Conservation (phyloP, 2,329 filamentous ascomycete species). For the Knufia fluminis region DNA sequence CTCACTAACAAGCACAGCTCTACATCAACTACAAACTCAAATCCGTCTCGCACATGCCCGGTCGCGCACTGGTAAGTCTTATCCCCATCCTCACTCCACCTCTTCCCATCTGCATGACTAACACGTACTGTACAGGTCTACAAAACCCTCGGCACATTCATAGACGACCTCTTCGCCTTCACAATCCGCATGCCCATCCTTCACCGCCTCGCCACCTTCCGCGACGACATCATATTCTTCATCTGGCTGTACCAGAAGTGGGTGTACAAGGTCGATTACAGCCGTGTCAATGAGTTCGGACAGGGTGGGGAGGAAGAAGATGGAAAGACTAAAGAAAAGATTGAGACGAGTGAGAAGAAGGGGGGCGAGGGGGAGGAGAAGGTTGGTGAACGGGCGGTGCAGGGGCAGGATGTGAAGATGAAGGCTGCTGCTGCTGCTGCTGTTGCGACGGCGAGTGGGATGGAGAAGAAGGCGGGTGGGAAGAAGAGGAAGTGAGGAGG, state of each 20-base stretch:
- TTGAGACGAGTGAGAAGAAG: slow-evolving; percentile 92
- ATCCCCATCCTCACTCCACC: slow-evolving; percentile 76
- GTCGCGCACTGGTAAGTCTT: slow-evolving; percentile 93
- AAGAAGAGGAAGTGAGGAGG: slow-evolving; percentile 19
- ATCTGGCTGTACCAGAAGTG: slow-evolving; percentile 92
- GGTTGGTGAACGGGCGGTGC: slow-evolving; percentile 13
- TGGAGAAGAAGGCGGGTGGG: slow-evolving; percentile 15
- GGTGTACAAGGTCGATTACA: slow-evolving; percentile 86
- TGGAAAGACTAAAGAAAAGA: slow-evolving; percentile 32
- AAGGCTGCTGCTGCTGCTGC: slow-evolving; percentile 15
- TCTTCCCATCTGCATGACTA: slow-evolving; percentile 36
- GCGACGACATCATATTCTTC: slow-evolving; percentile 97
- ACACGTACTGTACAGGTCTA: slow-evolving; percentile 87
- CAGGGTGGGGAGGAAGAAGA: slow-evolving; percentile 85
- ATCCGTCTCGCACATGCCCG: slow-evolving; percentile 76
- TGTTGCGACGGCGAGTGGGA: slow-evolving; percentile 16
- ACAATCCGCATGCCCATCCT: slow-evolving; percentile 98
- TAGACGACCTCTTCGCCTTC: slow-evolving; percentile 96
- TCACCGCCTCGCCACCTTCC: slow-evolving; percentile 80
- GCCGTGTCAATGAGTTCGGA: slow-evolving; percentile 91
- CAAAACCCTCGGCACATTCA: slow-evolving; percentile 98
- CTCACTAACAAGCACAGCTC: slow-evolving; percentile 42
- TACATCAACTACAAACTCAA: slow-evolving; percentile 99
- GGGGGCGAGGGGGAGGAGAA: slow-evolving; percentile 38
- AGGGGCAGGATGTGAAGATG: slow-evolving; percentile 21